A percentile compares a stretch with the other conserved stretches of the same genome.
Evolutionary conservation across 352 stramenopile genomes (phyloP).

Genomic region (Phytophthora aleatoria): DNA sequence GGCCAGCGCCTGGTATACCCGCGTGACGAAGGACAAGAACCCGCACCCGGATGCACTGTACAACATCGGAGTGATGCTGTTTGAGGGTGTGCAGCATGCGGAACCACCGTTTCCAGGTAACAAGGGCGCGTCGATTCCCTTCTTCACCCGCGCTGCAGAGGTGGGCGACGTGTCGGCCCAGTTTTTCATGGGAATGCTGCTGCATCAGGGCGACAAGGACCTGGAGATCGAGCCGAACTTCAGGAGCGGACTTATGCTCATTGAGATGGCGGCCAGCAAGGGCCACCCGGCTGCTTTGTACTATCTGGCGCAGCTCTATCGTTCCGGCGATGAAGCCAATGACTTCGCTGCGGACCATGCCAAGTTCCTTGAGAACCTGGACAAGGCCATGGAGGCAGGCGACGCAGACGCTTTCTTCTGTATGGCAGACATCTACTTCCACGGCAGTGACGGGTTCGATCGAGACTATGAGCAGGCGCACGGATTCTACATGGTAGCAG

Average conservation of each 20-base stretch:
- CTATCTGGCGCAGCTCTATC: conserved; percentile 89
- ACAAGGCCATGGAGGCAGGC: conserved; percentile 59
- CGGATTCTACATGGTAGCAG: conserved; percentile 73
- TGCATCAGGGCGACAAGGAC: conserved; percentile 78
- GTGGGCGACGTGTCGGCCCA: conserved; percentile 77
- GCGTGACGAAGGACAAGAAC: conserved; percentile 52
- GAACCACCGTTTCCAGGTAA: conserved; percentile 68
- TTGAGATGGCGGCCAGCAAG: conserved; percentile 73
- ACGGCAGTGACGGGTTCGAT: conserved; percentile 78
- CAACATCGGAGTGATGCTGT: conserved; percentile 84
- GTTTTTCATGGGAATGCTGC: conserved; percentile 86
- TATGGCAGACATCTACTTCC: conserved; percentile 88
- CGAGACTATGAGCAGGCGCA: conserved; percentile 72
- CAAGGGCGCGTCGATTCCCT: conserved; percentile 65
- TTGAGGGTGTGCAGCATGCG: conserved; percentile 72
- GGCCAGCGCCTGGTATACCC: conserved; percentile 78
- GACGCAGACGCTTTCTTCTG: conserved; percentile 84
- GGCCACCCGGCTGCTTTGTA: conserved; percentile 77
- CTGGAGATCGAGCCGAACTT: conserved; percentile 68
- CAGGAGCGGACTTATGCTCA: conserved; percentile 70
- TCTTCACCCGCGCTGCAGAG: conserved; percentile 82
- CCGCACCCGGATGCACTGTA: conserved; percentile 84
- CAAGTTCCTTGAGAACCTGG: conserved; percentile 70
- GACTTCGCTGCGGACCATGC: conserved; percentile 48
- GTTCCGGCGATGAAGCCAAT: conserved; percentile 66